Evolutionary conservation across 116 monocot species (phyloP), one percentile per base, ranked within the genome.

Genomic region (Phalaenopsis hybrid): DNA sequence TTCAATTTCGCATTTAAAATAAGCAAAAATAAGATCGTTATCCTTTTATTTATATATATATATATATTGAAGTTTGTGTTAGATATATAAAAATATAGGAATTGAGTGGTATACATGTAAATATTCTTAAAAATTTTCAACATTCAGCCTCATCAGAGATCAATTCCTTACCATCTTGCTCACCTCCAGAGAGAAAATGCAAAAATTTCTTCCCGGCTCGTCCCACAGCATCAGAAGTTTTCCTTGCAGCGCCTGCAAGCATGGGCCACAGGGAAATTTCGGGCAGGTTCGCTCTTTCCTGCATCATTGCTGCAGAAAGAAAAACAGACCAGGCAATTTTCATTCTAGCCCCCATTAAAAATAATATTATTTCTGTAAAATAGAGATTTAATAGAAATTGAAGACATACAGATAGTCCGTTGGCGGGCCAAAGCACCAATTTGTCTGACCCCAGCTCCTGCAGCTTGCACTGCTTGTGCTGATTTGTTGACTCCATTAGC

Each of bases 401-500:
- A 50, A 9, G 74, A 72, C 85, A 74, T 96, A 96, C 96, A 88
- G 44, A 91, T 91, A 7, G 96, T 92, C 44, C 84, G 83, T 33
- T 82, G 80, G 55, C 84, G 89, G 82, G 96, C 94, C 50, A 91
- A 58, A 80, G 84, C 74, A 80, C 96, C 94, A 73, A 96, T 92
- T 76, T 92, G 90, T 57, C 88, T 82, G 63, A 96, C 87, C 75
- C 96, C 92, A 84, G 91, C 92, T 85, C 91, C 91, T 79, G 92
- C 96, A 50, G 91, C 91, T 82, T 91, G 90, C 51, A 91, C 91
- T 81, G 88, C 92, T 78, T 91, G 90, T 8, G 92, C 90, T 31
- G 96, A 96, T 83, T 94, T 96, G 85, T n/a, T 89, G 52, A 96
- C 85, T 58, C 94, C 92, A 65, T 89, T 92, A 46, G 88, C 79